phyloP scores from a whole-genome alignment of 257 asterid species.

The Paraleonurus japonicus region DNA sequence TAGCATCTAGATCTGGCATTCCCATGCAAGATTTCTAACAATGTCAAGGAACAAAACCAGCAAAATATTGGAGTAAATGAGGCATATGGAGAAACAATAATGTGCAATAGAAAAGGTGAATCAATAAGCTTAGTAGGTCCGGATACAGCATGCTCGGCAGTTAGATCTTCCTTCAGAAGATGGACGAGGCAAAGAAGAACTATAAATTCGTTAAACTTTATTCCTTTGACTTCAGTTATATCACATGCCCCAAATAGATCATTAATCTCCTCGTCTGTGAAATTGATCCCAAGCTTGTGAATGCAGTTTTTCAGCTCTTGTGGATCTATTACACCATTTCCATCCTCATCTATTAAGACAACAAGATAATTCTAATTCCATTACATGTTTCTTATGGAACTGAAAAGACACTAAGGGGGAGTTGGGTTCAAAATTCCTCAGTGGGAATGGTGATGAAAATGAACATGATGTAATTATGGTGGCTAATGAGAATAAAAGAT shows the following conservation, averaged over 20 bases:
- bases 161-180: slow-evolving; percentile 75
- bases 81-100: not conserved
- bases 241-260: slow-evolving; percentile 89
- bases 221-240: slow-evolving; percentile 64
- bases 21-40: slow-evolving; percentile 60
- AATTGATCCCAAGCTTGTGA: slow-evolving; percentile 56
- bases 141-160: slow-evolving; percentile 36
- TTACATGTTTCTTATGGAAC: not conserved
- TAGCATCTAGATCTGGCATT: slow-evolving; percentile 65
- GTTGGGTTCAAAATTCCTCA: too few relatives aligned
- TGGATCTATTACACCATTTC: slow-evolving; percentile 74
- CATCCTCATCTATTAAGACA: slow-evolving; percentile 57
- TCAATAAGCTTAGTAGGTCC: not conserved
- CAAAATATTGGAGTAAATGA: not conserved
- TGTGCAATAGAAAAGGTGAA: not conserved
- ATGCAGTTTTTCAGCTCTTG: slow-evolving; percentile 83
- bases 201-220: slow-evolving; percentile 78
- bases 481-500: too few relatives aligned
- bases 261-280: slow-evolving; percentile 70
- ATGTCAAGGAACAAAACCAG: slow-evolving; percentile 39
- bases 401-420: not conserved
- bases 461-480: too few relatives aligned
- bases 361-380: not conserved
- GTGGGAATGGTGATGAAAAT: too few relatives aligned
- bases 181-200: slow-evolving; percentile 94